Percentiles rank a stretch among this genome's conserved stretches.
These are phyloP conservation scores for Podaxis sp. DNA, from an alignment of 768 basidiomycete species.

Conservation along the genomic window DNA sequence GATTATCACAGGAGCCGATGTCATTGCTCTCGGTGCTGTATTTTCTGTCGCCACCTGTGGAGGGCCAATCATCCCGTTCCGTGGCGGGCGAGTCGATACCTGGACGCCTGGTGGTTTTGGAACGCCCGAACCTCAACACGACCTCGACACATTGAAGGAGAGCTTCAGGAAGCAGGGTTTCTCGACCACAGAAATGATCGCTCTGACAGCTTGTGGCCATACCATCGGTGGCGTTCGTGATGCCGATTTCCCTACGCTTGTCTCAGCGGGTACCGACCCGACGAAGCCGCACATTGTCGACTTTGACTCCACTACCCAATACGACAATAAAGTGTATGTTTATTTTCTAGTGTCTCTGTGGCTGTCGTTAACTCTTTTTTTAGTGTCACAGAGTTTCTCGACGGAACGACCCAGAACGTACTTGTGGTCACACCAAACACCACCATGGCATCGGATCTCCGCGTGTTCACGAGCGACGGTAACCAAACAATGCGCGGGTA, in stretches of 20 bases:
- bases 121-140: slow-evolving; percentile 44
- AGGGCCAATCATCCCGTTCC: slow-evolving; percentile 44
- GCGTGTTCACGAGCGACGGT: slow-evolving; percentile 33
- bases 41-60: slow-evolving; percentile 40
- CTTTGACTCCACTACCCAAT: slow-evolving; percentile 42
- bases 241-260: slow-evolving; percentile 44
- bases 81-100: slow-evolving; percentile 43
- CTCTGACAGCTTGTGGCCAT: slow-evolving; percentile 51
- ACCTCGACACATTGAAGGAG: slow-evolving; percentile 36
- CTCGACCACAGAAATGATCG: slow-evolving; percentile 46
- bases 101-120: slow-evolving; percentile 35
- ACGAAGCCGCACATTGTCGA: slow-evolving; percentile 30
- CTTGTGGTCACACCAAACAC: slow-evolving; percentile 33
- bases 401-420: slow-evolving; percentile 33
- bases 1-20: slow-evolving; percentile 38
- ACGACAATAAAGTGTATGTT: slow-evolving; percentile 42
- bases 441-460: slow-evolving; percentile 36
- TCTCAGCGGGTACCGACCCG: slow-evolving; percentile 28
- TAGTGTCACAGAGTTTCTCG: slow-evolving; percentile 37
- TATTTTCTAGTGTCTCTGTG: background rate
- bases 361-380: background rate
- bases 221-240: slow-evolving; percentile 50
- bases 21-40: slow-evolving; percentile 39
- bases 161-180: slow-evolving; percentile 46
- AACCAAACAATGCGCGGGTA: slow-evolving; percentile 35